Evolutionary conservation across 2,329 filamentous ascomycete genomes (phyloP), one percentile per base, ranked within the genome.

Genomic region (Venturia carpophila): DNA sequence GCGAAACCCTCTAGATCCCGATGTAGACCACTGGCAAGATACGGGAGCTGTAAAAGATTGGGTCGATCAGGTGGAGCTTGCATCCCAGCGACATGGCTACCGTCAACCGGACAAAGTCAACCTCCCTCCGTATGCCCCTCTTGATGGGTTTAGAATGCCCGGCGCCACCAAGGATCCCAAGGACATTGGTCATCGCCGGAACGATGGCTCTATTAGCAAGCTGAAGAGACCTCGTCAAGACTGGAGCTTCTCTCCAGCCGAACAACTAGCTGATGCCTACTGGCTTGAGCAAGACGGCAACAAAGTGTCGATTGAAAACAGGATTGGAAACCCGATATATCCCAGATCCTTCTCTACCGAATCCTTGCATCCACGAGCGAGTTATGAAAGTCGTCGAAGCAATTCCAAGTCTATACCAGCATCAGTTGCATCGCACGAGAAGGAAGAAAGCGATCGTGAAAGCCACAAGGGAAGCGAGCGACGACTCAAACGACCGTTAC

Each of bases 211-310:
- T 60, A 75, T 72, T 41, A 78, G 80, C 15, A 91, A 91, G 67
- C 79, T 84, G 3, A 86, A 87, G 65, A 84, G 91, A 61, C 87
- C 89, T 0, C 85, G 90, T 66, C 86, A 92, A 30, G 92, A 96
- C 71, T 97, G 94, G 94, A 83, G 85, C 47, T 85, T 92, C 21
- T 85, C 89, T 56, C 90, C 93, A 0, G 87, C 90, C 65, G 92
- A 97, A 73, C 83, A 97, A 74, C 79, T 97, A 60, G 92, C 92
- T 5, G 94, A 99, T 77, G 82, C 89, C 1, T 91, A 92, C 71
- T 99, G 94, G 94, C 78, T 95, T 27, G 91, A 97, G 73, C 87
- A 92, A 71, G 85, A 84, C 41, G 80, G 87, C 66, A 92, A 97
- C 75, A 95, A 92, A 73, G 82, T 82, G 63, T 80, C 92, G 37